Evolutionary conservation across 345 rosid species (phyloP).

Genomic region (Hibiscus syriacus): DNA sequence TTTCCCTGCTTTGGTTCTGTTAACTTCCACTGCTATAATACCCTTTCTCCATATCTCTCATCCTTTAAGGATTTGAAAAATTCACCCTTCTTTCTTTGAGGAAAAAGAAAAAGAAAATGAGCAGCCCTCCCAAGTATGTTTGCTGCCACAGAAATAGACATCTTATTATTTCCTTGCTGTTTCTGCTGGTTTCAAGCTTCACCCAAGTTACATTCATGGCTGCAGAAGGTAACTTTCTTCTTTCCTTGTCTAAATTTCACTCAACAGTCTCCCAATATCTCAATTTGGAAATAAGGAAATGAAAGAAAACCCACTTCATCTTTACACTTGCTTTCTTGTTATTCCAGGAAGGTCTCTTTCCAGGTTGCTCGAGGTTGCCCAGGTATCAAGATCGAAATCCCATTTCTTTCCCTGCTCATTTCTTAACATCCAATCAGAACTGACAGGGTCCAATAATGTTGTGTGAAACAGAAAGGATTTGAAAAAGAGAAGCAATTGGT

Average conservation of each 20-base stretch:
- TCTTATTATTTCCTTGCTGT: slow-evolving; percentile 21
- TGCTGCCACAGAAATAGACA: slow-evolving; percentile 20
- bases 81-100: not conserved
- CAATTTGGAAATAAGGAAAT: too few species aligned
- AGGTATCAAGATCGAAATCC: slow-evolving; percentile 14
- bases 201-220: slow-evolving; percentile 18
- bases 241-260: too few species aligned
- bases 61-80: not conserved
- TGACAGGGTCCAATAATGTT: not conserved
- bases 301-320: too few species aligned
- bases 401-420: not conserved
- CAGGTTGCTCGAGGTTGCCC: too few species aligned
- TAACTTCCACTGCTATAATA: slow-evolving; percentile 3
- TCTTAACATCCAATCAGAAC: not conserved
- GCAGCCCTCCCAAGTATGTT: slow-evolving; percentile 20
- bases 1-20: slow-evolving; percentile 5
- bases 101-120: slow-evolving; percentile 21
- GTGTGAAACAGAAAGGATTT: slow-evolving; percentile 11
- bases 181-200: slow-evolving; percentile 29
- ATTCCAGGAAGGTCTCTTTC: too few species aligned
- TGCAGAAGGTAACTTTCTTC: too few species aligned
- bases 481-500: slow-evolving; percentile 15
- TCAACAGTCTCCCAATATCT: too few species aligned
- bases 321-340: slow-evolving; percentile 7
- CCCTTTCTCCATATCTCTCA: not conserved